Percentiles rank a stretch among this genome's conserved stretches.
Evolutionary conservation across 768 basidiomycete species (phyloP).

Genomic region (Mycena metata): DNA sequence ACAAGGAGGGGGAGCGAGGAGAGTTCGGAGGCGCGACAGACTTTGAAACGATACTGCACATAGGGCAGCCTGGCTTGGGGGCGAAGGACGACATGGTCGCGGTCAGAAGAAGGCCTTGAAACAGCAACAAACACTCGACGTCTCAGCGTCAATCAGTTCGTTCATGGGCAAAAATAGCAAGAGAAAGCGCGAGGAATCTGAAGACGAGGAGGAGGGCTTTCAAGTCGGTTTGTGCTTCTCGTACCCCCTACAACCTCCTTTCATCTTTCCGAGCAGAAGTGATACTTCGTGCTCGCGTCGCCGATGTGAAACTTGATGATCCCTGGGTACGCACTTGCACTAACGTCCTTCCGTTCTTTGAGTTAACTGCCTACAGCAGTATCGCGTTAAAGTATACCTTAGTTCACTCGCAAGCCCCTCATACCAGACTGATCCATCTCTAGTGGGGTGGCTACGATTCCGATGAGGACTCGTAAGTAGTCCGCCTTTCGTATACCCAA

Average conservation of each 20-base stretch:
- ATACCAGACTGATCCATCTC: background rate
- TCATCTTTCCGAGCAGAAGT: conserved; percentile 19
- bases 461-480: conserved; percentile 62
- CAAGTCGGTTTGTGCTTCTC: conserved; percentile 14
- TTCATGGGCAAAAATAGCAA: conserved; percentile 15
- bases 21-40: conserved; percentile 61
- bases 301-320: background rate
- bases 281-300: conserved; percentile 16
- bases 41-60: conserved; percentile 79
- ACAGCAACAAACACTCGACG: too few relatives aligned
- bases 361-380: conserved; percentile 8
- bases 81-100: conserved; percentile 67
- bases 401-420: background rate
- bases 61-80: conserved; percentile 78
- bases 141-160: background rate
- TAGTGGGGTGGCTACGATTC: conserved; percentile 68
- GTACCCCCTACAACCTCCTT: background rate
- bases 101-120: too few relatives aligned
- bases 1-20: conserved; percentile 60
- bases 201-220: conserved; percentile 11
- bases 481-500: conserved; percentile 52
- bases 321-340: conserved; percentile 10
- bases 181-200: conserved; percentile 14
- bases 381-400: conserved; percentile 7
- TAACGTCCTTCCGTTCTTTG: background rate